Percentiles rank a stretch among this genome's conserved stretches.
Evolutionary conservation across 768 basidiomycete genomes (phyloP).

Genomic region (Wakefieldia striispora): DNA sequence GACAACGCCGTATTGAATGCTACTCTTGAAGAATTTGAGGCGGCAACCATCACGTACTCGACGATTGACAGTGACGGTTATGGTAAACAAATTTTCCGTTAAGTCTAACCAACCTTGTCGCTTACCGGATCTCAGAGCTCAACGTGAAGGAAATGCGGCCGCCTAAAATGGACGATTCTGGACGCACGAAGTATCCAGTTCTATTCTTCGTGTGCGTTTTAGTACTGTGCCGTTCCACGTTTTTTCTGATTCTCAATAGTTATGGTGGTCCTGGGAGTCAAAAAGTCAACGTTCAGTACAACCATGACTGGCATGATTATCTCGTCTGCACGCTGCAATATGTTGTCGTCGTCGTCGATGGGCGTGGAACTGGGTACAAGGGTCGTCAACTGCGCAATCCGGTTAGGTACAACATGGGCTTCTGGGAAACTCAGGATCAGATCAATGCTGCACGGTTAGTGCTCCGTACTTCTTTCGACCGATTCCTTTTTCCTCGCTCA

Average conservation of each 20-base stretch:
- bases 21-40: conserved; percentile 65
- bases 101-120: conserved; percentile 8
- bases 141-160: conserved; percentile 92
- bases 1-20: conserved; percentile 67
- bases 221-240: neutral
- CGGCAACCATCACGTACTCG: conserved; percentile 64
- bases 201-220: conserved; percentile 73
- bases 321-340: conserved; percentile 80
- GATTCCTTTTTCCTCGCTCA: neutral
- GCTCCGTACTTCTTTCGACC: conserved; percentile 6
- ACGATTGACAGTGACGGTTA: conserved; percentile 81
- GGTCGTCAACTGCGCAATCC: conserved; percentile 83
- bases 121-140: conserved; percentile 53
- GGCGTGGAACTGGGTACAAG: conserved; percentile 90
- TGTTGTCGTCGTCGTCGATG: conserved; percentile 86
- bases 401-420: conserved; percentile 86
- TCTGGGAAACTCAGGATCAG: conserved; percentile 88
- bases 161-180: conserved; percentile 89
- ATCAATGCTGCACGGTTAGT: conserved; percentile 81
- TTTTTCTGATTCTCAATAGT: conserved; percentile 36
- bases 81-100: conserved; percentile 43
- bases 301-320: conserved; percentile 84
- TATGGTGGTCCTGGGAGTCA: conserved; percentile 94
- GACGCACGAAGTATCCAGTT: conserved; percentile 94
- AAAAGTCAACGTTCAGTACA: conserved; percentile 62